A percentile compares a stretch with the other conserved stretches of the same genome.
Evolutionary conservation across 2,329 filamentous ascomycete genomes (phyloP).

Genomic region (Tolypocladium inflatum): DNA sequence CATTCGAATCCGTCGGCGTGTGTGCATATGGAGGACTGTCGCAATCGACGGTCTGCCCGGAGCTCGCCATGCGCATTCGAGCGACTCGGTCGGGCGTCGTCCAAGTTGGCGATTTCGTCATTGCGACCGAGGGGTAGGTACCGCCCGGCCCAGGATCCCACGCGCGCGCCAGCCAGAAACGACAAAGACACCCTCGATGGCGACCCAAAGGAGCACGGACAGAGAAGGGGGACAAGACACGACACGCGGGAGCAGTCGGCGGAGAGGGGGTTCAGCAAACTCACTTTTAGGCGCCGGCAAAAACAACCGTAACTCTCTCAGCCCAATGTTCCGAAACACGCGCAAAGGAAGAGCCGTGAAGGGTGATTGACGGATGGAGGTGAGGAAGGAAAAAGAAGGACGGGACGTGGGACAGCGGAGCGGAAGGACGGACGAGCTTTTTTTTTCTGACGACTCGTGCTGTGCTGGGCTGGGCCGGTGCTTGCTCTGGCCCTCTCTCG

Average conservation of each 20-base stretch:
- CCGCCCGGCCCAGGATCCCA: not conserved
- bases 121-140: conserved; percentile 7
- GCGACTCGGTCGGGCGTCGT: not conserved
- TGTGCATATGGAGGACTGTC: not conserved
- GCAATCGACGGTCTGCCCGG: not conserved
- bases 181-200: not conserved
- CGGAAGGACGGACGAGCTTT: conserved; percentile 24
- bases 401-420: conserved; percentile 22
- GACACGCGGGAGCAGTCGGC: not conserved
- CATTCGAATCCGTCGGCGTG: not conserved
- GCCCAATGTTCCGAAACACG: conserved; percentile 33
- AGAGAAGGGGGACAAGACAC: not conserved
- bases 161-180: not conserved
- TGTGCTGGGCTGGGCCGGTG: conserved; percentile 11
- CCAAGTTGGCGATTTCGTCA: conserved; percentile 5
- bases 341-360: conserved; percentile 36
- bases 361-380: conserved; percentile 21
- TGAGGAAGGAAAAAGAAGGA: conserved; percentile 17
- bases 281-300: conserved; percentile 46
- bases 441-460: conserved; percentile 18
- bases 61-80: not conserved
- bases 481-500: conserved; percentile 9
- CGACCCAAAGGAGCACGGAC: not conserved
- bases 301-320: conserved; percentile 34
- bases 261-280: conserved; percentile 18